Conservation (phyloP, 495 filamentous ascomycete species). For the Penicillium canescens region DNA sequence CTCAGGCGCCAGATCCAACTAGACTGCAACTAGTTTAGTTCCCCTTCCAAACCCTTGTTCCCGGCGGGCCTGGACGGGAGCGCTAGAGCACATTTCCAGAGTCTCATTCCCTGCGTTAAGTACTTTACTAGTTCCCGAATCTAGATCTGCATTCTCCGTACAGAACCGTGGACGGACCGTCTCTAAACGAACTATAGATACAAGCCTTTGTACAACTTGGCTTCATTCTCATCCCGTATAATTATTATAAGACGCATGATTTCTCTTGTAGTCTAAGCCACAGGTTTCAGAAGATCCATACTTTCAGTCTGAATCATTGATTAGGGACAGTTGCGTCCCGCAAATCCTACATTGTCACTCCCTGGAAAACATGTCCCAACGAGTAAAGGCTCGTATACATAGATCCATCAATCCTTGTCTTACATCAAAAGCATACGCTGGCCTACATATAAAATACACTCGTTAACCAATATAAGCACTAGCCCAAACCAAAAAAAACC, state of each 20-base stretch:
- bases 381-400: too few relatives aligned
- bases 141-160: conserved; percentile 9
- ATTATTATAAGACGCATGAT: neutral
- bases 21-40: conserved; percentile 21
- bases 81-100: conserved; percentile 17
- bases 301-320: too few relatives aligned
- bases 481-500: neutral
- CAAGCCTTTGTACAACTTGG: too few relatives aligned
- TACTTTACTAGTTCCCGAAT: conserved; percentile 20
- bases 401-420: too few relatives aligned
- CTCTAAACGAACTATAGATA: neutral
- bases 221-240: too few relatives aligned
- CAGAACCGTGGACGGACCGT: conserved; percentile 1
- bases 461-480: neutral
- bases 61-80: conserved; percentile 10
- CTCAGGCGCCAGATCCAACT: conserved; percentile 5
- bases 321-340: too few relatives aligned
- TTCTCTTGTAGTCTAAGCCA: neutral
- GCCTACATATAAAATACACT: neutral
- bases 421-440: neutral
- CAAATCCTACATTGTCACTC: too few relatives aligned
- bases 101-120: conserved; percentile 2
- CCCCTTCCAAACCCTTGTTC: conserved; percentile 9
- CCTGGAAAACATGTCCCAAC: too few relatives aligned
- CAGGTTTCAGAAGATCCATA: neutral